Evolutionary conservation across 768 basidiomycete genomes (phyloP).

Genomic region (Candolleomyces eurysporus): DNA sequence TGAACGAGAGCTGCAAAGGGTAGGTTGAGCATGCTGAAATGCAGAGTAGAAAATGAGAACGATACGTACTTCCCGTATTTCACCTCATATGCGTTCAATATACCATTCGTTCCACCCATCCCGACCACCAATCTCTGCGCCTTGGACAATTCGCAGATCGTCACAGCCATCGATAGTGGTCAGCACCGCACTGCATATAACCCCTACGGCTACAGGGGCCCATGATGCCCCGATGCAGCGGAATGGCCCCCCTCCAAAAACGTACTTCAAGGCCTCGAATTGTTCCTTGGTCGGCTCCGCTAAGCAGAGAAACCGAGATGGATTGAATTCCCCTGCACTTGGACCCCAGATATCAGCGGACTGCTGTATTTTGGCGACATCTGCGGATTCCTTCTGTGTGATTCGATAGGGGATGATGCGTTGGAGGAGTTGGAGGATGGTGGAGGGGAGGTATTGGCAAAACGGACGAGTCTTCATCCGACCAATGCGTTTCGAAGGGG

Average conservation of each 20-base stretch:
- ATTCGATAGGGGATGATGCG: not conserved
- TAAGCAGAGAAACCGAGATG: conserved; percentile 31
- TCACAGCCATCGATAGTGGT: conserved; percentile 27
- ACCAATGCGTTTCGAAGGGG: conserved; percentile 48
- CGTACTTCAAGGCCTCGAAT: conserved; percentile 21
- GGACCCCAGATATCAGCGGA: conserved; percentile 36
- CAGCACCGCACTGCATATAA: conserved; percentile 44
- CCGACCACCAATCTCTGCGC: conserved; percentile 33
- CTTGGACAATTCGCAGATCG: conserved; percentile 24
- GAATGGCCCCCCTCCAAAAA: conserved; percentile 51
- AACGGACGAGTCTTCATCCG: conserved; percentile 19
- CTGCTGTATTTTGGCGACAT: conserved; percentile 33
- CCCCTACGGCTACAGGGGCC: conserved; percentile 50
- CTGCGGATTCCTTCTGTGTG: conserved; percentile 25
- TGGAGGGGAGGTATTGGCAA: conserved; percentile 4
- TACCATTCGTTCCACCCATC: conserved; percentile 48
- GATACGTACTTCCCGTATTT: not conserved
- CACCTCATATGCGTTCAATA: conserved; percentile 5
- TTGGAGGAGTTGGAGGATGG: not conserved
- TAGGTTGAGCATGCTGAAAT: not conserved
- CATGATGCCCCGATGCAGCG: conserved; percentile 47
- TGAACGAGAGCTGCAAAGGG: too few relatives aligned
- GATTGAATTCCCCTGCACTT: conserved; percentile 39
- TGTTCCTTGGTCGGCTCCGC: conserved; percentile 19
- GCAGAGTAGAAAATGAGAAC: too few relatives aligned